Conservation (phyloP, 2,329 filamentous ascomycete species). For the Beauveria caledonica region DNA sequence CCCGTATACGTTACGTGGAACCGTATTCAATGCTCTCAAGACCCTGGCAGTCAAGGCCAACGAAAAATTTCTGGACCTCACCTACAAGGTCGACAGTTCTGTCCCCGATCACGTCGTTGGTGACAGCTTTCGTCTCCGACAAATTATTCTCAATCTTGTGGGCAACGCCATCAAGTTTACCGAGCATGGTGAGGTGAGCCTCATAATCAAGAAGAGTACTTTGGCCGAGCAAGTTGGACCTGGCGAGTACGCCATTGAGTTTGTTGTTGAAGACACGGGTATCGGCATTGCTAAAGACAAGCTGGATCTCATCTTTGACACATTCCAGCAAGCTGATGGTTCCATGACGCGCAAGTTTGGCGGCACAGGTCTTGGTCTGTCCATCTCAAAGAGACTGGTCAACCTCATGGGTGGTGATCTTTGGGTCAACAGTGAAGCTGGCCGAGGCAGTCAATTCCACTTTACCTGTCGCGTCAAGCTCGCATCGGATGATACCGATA, state of each 20-base stretch:
- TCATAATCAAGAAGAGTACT: slow-evolving; percentile 70
- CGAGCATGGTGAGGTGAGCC: slow-evolving; percentile 89
- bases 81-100: slow-evolving; percentile 86
- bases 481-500: slow-evolving; percentile 67
- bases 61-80: slow-evolving; percentile 86
- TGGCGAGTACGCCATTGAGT: slow-evolving; percentile 88
- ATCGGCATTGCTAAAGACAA: slow-evolving; percentile 96
- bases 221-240: slow-evolving; percentile 53
- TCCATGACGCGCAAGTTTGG: slow-evolving; percentile 95
- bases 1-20: slow-evolving; percentile 86
- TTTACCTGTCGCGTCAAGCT: slow-evolving; percentile 90
- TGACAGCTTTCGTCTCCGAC: slow-evolving; percentile 89
- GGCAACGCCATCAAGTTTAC: slow-evolving; percentile 99
- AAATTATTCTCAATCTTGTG: slow-evolving; percentile 94
- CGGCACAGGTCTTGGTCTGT: slow-evolving; percentile 85
- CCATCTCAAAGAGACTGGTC: slow-evolving; percentile 90
- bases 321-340: slow-evolving; percentile 95
- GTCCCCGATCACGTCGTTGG: slow-evolving; percentile 94
- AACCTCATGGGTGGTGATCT: slow-evolving; percentile 95
- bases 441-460: slow-evolving; percentile 88
- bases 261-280: slow-evolving; percentile 90
- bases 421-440: slow-evolving; percentile 90
- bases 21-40: slow-evolving; percentile 95
- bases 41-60: slow-evolving; percentile 96
- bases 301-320: slow-evolving; percentile 94